phyloP scores from a whole-genome alignment of 495 filamentous ascomycete genomes.

The Filosporella fistucella region DNA sequence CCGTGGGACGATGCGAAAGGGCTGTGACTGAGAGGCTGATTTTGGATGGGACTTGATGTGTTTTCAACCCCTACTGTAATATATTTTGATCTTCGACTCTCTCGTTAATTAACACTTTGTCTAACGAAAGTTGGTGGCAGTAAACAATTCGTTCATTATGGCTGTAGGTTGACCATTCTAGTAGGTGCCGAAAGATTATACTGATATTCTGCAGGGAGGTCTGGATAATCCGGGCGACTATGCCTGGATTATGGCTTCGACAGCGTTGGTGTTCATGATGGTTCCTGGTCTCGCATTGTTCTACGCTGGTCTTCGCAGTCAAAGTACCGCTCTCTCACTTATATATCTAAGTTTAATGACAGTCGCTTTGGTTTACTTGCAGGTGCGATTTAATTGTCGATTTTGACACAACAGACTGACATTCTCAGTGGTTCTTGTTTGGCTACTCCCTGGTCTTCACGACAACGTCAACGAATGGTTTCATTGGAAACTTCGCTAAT shows the following conservation, averaged over 20 bases:
- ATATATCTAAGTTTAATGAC: constrained; percentile 92
- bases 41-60: background rate
- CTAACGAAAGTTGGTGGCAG: background rate
- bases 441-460: constrained; percentile 90
- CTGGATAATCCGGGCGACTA: background rate
- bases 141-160: background rate
- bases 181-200: background rate
- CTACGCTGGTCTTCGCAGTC: constrained; percentile 88
- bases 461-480: constrained; percentile 34
- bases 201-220: background rate
- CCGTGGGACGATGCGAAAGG: no score
- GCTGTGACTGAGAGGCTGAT: no score
- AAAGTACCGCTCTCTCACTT: constrained; percentile 87
- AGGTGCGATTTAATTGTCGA: constrained; percentile 2
- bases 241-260: constrained; percentile 3
- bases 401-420: no score
- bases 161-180: background rate
- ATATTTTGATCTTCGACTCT: background rate
- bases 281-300: constrained; percentile 96
- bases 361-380: constrained; percentile 59
- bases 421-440: constrained; percentile 99
- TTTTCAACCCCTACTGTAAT: background rate
- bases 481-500: background rate
- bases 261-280: constrained; percentile 52
- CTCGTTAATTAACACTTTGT: background rate